These are phyloP conservation scores for Aspergillus piperis DNA, from an alignment of 2,329 filamentous ascomycete genomes.

Conservation along the genomic window DNA sequence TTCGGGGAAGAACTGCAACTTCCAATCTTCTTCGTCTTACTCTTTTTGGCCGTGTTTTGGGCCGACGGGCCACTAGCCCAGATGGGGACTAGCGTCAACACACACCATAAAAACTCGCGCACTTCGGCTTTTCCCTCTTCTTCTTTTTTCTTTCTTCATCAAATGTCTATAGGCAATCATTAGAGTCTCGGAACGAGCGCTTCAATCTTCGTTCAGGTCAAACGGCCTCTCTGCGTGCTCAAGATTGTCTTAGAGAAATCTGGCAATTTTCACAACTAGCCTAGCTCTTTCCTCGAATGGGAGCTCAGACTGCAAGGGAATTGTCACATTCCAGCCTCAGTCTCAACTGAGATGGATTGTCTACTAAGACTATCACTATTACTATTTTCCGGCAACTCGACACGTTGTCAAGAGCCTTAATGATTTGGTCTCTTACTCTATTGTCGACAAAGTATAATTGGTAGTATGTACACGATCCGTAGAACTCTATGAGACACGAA, in stretches of 20 bases:
- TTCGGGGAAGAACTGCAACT: constrained; percentile 26
- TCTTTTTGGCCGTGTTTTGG: constrained; percentile 34
- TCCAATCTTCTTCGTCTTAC: constrained; percentile 31
- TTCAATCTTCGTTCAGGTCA: constrained; percentile 88
- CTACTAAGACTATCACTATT: background rate
- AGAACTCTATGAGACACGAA: background rate
- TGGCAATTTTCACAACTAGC: constrained; percentile 73
- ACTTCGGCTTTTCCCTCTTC: constrained; percentile 39
- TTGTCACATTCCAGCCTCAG: constrained; percentile 42
- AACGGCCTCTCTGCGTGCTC: constrained; percentile 89
- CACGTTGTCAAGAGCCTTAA: background rate
- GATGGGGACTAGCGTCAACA: constrained; percentile 33
- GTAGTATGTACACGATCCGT: constrained; percentile 12
- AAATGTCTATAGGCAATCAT: constrained; percentile 78
- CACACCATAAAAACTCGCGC: constrained; percentile 32
- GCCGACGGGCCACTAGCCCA: constrained; percentile 28
- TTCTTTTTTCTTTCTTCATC: constrained; percentile 52
- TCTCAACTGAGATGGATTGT: background rate
- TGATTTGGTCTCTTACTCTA: background rate
- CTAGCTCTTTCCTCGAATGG: constrained; percentile 59
- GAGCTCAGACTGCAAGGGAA: constrained; percentile 54
- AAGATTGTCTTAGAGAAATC: constrained; percentile 87
- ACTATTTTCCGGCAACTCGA: background rate
- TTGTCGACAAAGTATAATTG: background rate
- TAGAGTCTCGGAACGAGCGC: constrained; percentile 98